These are phyloP conservation scores for Pseudomassariella vexata DNA, from an alignment of 2,329 filamentous ascomycete genomes.

Conservation along the genomic window DNA sequence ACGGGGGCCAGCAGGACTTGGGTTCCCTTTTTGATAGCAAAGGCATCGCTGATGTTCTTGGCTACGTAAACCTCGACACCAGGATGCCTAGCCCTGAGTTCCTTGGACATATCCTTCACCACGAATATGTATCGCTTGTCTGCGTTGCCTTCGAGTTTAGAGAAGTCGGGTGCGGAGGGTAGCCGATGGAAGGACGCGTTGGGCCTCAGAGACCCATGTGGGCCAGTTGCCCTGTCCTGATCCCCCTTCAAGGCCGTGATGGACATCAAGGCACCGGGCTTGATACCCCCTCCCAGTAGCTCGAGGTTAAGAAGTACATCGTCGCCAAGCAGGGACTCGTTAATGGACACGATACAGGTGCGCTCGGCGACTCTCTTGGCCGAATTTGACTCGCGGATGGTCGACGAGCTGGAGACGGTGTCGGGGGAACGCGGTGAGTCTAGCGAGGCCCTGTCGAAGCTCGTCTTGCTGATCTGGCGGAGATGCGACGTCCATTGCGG, in stretches of 20 bases:
- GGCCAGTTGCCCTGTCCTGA: slow-evolving; percentile 28
- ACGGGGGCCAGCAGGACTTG: slow-evolving; percentile 60
- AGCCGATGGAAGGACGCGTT: slow-evolving; percentile 18
- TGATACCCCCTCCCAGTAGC: slow-evolving; percentile 57
- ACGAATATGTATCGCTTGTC: slow-evolving; percentile 61
- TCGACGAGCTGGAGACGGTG: slow-evolving; percentile 45
- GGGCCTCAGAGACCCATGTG: slow-evolving; percentile 19
- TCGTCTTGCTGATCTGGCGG: slow-evolving; percentile 44
- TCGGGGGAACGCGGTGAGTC: slow-evolving; percentile 39
- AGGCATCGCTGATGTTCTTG: slow-evolving; percentile 71
- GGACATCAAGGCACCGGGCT: slow-evolving; percentile 65
- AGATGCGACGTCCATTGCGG: slow-evolving; percentile 46
- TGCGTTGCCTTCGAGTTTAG: slow-evolving; percentile 22
- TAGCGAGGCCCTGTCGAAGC: slow-evolving; percentile 35
- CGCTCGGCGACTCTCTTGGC: slow-evolving; percentile 30
- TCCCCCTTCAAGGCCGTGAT: slow-evolving; percentile 58
- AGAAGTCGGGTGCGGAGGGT: slow-evolving; percentile 13
- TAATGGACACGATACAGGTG: slow-evolving; percentile 51
- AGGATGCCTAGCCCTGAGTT: slow-evolving; percentile 58
- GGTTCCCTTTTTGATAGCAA: slow-evolving; percentile 72
- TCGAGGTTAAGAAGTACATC: slow-evolving; percentile 76
- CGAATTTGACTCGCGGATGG: slow-evolving; percentile 29
- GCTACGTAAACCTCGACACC: slow-evolving; percentile 68
- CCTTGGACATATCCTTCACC: slow-evolving; percentile 64
- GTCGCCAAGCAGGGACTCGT: slow-evolving; percentile 71